phyloP scores from a whole-genome alignment of 805 yeast genomes.

The Kuraishia capsulata region DNA sequence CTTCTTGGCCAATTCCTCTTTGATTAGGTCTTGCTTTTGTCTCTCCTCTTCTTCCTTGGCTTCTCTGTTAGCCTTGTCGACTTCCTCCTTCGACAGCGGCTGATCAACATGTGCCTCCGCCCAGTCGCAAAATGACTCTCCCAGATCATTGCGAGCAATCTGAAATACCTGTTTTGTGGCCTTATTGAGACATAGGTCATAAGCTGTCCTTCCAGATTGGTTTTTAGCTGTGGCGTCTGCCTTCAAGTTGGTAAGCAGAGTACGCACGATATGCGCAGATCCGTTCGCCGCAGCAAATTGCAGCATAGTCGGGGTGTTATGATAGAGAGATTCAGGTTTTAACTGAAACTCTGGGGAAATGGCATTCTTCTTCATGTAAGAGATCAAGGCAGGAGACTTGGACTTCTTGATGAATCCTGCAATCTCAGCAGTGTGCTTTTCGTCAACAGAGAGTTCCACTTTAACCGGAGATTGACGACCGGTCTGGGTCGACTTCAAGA shows the following conservation, averaged over 20 bases:
- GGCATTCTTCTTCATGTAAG: constrained; percentile 50
- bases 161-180: constrained; percentile 52
- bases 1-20: constrained; percentile 30
- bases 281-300: constrained; percentile 73
- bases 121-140: constrained; percentile 71
- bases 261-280: constrained; percentile 54
- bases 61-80: constrained; percentile 32
- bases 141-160: constrained; percentile 54
- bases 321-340: constrained; percentile 44
- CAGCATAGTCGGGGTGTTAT: constrained; percentile 59
- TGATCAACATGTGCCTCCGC: constrained; percentile 50
- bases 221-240: constrained; percentile 61
- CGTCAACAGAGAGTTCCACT: constrained; percentile 23
- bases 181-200: constrained; percentile 46
- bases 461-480: constrained; percentile 10
- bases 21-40: constrained; percentile 31
- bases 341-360: constrained; percentile 44
- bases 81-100: constrained; percentile 47
- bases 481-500: constrained; percentile 13
- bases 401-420: constrained; percentile 56
- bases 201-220: constrained; percentile 52
- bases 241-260: constrained; percentile 52
- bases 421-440: constrained; percentile 48
- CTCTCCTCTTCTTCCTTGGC: constrained; percentile 25
- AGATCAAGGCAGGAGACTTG: constrained; percentile 63